Conservation (phyloP, 2,329 filamentous ascomycete species). For the Colletotrichum acutatum region DNA sequence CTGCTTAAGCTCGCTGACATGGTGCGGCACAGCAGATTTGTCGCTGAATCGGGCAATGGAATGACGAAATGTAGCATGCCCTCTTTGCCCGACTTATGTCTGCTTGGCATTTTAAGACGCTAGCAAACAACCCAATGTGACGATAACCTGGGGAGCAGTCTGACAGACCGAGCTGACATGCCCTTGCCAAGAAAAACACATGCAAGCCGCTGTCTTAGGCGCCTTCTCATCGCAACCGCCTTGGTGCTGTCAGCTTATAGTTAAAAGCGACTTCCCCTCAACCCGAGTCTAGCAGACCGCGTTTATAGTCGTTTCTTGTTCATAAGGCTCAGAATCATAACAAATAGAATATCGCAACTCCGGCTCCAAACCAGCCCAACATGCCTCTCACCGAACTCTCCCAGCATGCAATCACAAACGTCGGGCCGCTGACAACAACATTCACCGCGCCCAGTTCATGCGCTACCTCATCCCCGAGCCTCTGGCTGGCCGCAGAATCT, state of each 20-base stretch:
- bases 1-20: background rate
- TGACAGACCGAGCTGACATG: too few species aligned
- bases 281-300: too few species aligned
- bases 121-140: background rate
- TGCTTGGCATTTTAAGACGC: background rate
- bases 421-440: slow-evolving; percentile 45
- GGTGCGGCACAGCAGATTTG: background rate
- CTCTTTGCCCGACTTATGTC: slow-evolving; percentile 11
- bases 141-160: too few species aligned
- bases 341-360: background rate
- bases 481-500: background rate
- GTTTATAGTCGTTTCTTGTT: too few species aligned
- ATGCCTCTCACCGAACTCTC: slow-evolving; percentile 41
- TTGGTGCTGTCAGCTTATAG: too few species aligned
- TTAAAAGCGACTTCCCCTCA: too few species aligned
- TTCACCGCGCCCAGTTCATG: slow-evolving; percentile 42
- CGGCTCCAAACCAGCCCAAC: background rate
- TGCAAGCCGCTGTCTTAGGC: too few species aligned
- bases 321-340: background rate
- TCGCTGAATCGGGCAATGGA: background rate
- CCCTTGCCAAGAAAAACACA: too few species aligned
- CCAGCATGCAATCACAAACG: slow-evolving; percentile 40
- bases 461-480: slow-evolving; percentile 29
- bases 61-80: background rate
- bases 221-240: too few species aligned